Evolutionary conservation across 805 yeast species (phyloP), one percentile per base, ranked within the genome.

Genomic region (Ogataea corticis): DNA sequence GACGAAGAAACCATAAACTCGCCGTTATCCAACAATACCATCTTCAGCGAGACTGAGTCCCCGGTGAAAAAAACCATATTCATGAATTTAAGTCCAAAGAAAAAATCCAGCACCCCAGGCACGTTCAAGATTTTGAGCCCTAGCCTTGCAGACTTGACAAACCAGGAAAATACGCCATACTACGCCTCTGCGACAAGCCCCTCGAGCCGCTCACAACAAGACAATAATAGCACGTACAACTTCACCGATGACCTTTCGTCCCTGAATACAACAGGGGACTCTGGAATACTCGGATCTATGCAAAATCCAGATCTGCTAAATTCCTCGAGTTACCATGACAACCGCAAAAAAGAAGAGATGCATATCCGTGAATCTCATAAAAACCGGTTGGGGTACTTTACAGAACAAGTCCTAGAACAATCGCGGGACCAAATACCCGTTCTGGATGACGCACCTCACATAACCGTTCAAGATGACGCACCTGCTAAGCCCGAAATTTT

Each of bases 311-410:
- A n/a, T 38, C 36, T 12, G n/a, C 25, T 12, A 16, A 27, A n/a
- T 16, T 21, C 11, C 11, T 33, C 28, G 27, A 28, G 33, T 31
- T 11, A 12, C 37, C 27, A 18, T 13, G 18, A 19, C n/a, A 37
- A 37, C 28, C 35, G 44, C 9, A 51, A 34, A 27, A n/a, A 28
- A 4, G 31, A 41, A 34, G 61, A 54, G 35, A 28, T 17, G 12
- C 40, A 35, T 14, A 50, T 57, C 2, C 46, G 46, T 31, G 49
- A 51, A 17, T 49, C 52, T 6, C 61, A 55, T 21, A 44, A 33
- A 35, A 32, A 44, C 6, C 44, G 42, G 21, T 21, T 21, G 9
- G 61, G 61, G 2, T 50, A 52, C 16, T 52, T 56, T 40, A 46
- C 42, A 17, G 60, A 56, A 29, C 41, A 34, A 16, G 25, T 50